Evolutionary conservation across 805 yeast species (phyloP), one percentile per base, ranked within the genome.

Genomic region (Torulaspora gathmanii): DNA sequence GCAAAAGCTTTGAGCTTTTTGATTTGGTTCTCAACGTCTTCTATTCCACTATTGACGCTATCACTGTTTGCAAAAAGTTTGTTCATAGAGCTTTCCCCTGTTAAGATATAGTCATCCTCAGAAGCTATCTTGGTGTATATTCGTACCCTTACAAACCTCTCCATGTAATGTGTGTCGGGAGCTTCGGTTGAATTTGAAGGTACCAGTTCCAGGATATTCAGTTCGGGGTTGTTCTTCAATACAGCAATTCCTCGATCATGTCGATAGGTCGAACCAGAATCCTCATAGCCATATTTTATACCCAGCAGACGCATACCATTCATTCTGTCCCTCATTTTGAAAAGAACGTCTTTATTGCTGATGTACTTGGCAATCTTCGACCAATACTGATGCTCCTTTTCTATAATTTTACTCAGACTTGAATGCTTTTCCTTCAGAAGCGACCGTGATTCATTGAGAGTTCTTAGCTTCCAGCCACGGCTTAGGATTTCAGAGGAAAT

Each of bases 271-370:
- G 95, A 86, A 0, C 98, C 99, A 0, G 95, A 80, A 63, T 90
- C 97, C 13, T 84, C 90, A 67, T 78, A 91, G 0, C 98, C 98
- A 59, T 85, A 93, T 56, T 86, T 87, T 29, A 91, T 83, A 3
- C 91, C 95, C 34, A 90, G 73, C 2, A 73, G 69, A 45, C 68
- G 69, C 8, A 79, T 76, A 15, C 79, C 71, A 0, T 73, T 63
- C 5, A 73, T 71, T 6, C 79, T 80, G 45, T 78, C 82, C 43
- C 80, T 73, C 20, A 82, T 72, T 53, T 84, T 86, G 57, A 83
- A 81, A 10, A 90, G 38, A n/a, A 55, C 64, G 51, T 59, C 58
- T 47, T 40, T 39, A 41, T 45, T 60, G 47, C 47, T 55, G 33
- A 54, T 57, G 23, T 55, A 43, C 7, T 55, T 51, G 3, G 70